Percentiles rank a stretch among this genome's conserved stretches.
phyloP scores from a whole-genome alignment of 129 eudicot species.

The Glebionis coronaria region DNA sequence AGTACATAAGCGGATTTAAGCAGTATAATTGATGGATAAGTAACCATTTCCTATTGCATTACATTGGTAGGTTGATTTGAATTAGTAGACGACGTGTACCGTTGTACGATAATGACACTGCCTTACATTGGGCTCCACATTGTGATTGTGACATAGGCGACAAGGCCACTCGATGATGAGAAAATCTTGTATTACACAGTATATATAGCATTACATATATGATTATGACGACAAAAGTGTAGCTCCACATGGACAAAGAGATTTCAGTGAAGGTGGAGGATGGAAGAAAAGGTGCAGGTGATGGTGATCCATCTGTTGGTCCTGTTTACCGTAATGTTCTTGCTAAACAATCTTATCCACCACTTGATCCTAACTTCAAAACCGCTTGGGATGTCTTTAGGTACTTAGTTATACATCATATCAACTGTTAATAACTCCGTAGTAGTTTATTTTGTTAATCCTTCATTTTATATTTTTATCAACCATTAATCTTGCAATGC shows the following conservation, averaged over 20 bases:
- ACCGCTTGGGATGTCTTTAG: constrained; percentile 84
- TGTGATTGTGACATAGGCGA: no score
- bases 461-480: background rate
- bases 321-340: constrained; percentile 64
- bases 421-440: background rate
- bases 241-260: constrained; percentile 18
- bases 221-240: background rate
- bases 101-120: no score
- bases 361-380: constrained; percentile 43
- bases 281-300: constrained; percentile 63
- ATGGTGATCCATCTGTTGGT: constrained; percentile 67
- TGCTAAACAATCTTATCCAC: constrained; percentile 55
- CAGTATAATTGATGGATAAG: no score
- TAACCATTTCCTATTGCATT: no score
- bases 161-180: no score
- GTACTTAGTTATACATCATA: constrained; percentile 29
- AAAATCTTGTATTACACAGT: background rate
- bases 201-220: background rate
- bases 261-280: constrained; percentile 69
- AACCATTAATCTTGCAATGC: background rate
- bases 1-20: no score
- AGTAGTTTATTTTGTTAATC: background rate
- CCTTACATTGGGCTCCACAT: no score
- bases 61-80: no score
- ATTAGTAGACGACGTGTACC: no score